phyloP scores from a whole-genome alignment of 768 basidiomycete genomes.

The Xerocomus spinulosus region DNA sequence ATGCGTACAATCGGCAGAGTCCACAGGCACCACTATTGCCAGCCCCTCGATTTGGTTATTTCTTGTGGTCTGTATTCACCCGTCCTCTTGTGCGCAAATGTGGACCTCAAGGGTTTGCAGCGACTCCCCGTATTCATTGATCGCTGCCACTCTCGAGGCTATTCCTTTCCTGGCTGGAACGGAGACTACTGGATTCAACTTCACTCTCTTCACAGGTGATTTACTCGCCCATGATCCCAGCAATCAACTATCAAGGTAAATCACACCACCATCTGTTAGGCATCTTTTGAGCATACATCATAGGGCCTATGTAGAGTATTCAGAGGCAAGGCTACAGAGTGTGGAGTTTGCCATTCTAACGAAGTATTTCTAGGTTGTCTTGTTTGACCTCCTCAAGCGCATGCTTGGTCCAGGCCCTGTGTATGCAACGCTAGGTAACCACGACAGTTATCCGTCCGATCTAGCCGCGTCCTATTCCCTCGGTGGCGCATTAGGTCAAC shows the following conservation, averaged over 20 bases:
- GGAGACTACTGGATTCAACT: slow-evolving; percentile 55
- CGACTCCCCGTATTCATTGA: slow-evolving; percentile 62
- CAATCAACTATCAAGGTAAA: slow-evolving; percentile 57
- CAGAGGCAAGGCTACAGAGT: slow-evolving; percentile 43
- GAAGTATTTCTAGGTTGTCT: slow-evolving; percentile 42
- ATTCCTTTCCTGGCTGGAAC: slow-evolving; percentile 67
- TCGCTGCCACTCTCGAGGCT: slow-evolving; percentile 54
- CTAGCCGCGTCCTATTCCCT: slow-evolving; percentile 60
- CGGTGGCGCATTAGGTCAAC: slow-evolving; percentile 47
- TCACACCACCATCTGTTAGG: neutral
- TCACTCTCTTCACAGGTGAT: slow-evolving; percentile 69
- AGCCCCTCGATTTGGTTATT: slow-evolving; percentile 68
- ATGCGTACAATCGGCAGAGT: slow-evolving; percentile 45
- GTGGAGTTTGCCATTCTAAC: slow-evolving; percentile 6
- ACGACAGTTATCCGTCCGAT: slow-evolving; percentile 59
- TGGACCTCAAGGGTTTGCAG: slow-evolving; percentile 27
- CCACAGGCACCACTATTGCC: slow-evolving; percentile 48
- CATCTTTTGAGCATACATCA: neutral
- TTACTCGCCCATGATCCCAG: slow-evolving; percentile 68
- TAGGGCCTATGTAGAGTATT: slow-evolving; percentile 57
- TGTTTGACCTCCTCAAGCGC: slow-evolving; percentile 64
- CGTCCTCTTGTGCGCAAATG: neutral
- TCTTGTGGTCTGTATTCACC: slow-evolving; percentile 42
- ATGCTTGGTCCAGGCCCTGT: slow-evolving; percentile 64
- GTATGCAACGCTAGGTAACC: slow-evolving; percentile 73